These are phyloP conservation scores for Eucalyptus dawsonii DNA, from an alignment of 345 rosid species.

Conservation along the genomic window DNA sequence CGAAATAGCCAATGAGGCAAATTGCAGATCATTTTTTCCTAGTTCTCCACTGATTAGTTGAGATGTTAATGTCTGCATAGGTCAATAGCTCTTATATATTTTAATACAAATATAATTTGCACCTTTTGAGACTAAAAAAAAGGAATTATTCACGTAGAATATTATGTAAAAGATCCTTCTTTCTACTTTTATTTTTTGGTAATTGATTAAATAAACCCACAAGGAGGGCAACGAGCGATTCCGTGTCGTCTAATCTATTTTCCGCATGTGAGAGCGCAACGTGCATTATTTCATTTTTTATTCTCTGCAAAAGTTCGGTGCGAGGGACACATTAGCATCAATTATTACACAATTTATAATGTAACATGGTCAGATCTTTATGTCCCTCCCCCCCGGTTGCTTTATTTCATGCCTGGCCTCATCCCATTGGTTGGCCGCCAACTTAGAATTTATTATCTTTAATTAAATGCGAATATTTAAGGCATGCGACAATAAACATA, in stretches of 20 bases:
- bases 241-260: not conserved
- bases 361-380: not conserved
- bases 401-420: not conserved
- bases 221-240: not conserved
- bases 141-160: not conserved
- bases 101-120: not conserved
- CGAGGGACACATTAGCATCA: not conserved
- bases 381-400: not conserved
- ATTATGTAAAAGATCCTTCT: not conserved
- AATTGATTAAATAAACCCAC: not conserved
- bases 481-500: not conserved
- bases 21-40: not conserved
- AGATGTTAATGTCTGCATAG: not conserved
- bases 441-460: not conserved
- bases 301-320: not conserved
- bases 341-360: not conserved
- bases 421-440: not conserved
- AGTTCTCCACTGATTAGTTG: not conserved
- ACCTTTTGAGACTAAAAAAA: not conserved
- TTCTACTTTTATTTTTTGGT: not conserved
- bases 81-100: not conserved
- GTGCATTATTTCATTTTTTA: not conserved
- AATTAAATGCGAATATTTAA: not conserved
- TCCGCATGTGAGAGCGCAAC: not conserved
- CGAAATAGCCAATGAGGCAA: not conserved